phyloP scores from a whole-genome alignment of 495 filamentous ascomycete genomes.

The Hypomontagnella monticulosa region DNA sequence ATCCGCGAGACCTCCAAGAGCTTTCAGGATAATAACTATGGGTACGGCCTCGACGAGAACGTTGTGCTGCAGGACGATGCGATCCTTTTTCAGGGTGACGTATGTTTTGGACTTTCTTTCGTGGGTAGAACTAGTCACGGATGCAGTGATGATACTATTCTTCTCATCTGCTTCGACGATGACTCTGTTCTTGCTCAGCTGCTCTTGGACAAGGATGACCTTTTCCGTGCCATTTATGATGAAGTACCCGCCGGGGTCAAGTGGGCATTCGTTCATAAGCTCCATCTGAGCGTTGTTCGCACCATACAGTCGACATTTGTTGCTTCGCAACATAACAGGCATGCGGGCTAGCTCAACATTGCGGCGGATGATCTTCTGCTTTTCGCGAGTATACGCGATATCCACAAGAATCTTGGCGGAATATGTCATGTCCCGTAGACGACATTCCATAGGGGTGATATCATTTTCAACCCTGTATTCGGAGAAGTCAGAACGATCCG shows the following conservation, averaged over 20 bases:
- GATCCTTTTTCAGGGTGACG: constrained; percentile 89
- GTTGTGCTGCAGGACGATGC: constrained; percentile 90
- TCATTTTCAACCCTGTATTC: constrained; percentile 67
- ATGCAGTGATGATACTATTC: constrained; percentile 91
- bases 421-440: constrained; percentile 94
- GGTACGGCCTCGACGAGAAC: constrained; percentile 91
- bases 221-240: constrained; percentile 88
- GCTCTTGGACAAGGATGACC: constrained; percentile 97
- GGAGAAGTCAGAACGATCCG: constrained; percentile 78
- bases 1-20: constrained; percentile 92
- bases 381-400: constrained; percentile 83
- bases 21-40: constrained; percentile 89
- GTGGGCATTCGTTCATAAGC: constrained; percentile 86
- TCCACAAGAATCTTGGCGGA: constrained; percentile 91
- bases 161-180: constrained; percentile 93
- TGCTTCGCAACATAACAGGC: constrained; percentile 96
- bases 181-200: constrained; percentile 97
- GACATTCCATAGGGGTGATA: constrained; percentile 92
- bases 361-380: constrained; percentile 70
- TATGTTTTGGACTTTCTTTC: constrained; percentile 98
- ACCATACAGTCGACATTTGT: constrained; percentile 84
- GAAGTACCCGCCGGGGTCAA: constrained; percentile 98
- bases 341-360: constrained; percentile 86
- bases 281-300: constrained; percentile 87
- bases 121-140: constrained; percentile 97